Conservation (phyloP, 2,329 filamentous ascomycete species). For the Alternaria sp. region DNA sequence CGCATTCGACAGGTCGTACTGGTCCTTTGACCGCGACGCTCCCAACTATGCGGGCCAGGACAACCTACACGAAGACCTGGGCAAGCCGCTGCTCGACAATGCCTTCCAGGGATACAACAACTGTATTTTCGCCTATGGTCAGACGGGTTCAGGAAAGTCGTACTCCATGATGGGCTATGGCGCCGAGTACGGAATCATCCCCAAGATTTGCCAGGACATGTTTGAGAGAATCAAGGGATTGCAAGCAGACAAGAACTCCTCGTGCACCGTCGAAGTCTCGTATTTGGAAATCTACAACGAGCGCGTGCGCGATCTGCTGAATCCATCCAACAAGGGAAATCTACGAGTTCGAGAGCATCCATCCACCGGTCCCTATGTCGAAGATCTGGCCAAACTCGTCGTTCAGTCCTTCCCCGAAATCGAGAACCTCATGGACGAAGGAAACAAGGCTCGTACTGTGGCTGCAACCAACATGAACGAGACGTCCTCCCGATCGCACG, state of each 20-base stretch:
- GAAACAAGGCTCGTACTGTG: constrained; percentile 97
- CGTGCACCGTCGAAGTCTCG: constrained; percentile 95
- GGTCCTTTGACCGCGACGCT: constrained; percentile 90
- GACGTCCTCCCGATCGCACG: constrained; percentile 96
- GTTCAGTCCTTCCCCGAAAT: constrained; percentile 95
- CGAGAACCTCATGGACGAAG: constrained; percentile 97
- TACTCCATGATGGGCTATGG: constrained; percentile 99
- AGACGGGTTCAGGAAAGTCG: constrained; percentile 97
- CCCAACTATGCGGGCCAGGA: constrained; percentile 88
- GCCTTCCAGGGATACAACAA: constrained; percentile 99
- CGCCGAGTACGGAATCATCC: constrained; percentile 93
- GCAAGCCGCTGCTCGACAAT: constrained; percentile 91
- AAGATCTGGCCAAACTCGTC: constrained; percentile 94
- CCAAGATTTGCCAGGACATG: constrained; percentile 97
- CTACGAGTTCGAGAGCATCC: constrained; percentile 97
- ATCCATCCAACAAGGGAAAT: constrained; percentile 94
- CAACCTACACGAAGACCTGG: constrained; percentile 86
- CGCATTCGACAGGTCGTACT: constrained; percentile 96
- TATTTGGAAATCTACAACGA: constrained; percentile 99
- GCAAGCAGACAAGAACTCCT: constrained; percentile 76
- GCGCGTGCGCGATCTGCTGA: constrained; percentile 91
- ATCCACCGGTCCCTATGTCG: constrained; percentile 95
- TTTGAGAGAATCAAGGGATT: constrained; percentile 82
- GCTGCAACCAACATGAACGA: constrained; percentile 99
- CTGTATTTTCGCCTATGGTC: constrained; percentile 98